Percentiles rank a stretch among this genome's conserved stretches.
phyloP scores from a whole-genome alignment of 345 rosid genomes.

The thale cress (Arabidopsis thaliana) region DNA sequence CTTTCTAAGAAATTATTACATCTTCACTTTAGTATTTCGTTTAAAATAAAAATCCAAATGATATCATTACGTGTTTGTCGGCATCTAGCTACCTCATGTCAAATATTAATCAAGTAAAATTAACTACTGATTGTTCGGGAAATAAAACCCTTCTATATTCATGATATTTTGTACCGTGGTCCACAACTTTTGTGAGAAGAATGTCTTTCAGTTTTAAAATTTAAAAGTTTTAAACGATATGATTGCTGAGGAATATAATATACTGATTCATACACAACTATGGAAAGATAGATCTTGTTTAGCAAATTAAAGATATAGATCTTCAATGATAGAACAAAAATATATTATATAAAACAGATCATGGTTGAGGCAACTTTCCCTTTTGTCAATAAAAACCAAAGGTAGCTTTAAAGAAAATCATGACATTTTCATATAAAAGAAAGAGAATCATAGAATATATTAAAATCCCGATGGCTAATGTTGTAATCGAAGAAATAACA shows the following conservation, averaged over 20 bases:
- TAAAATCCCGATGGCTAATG: constrained; percentile 20
- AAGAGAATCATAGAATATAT: constrained; percentile 17
- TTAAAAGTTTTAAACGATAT: constrained; percentile 27
- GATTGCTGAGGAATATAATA: constrained; percentile 35
- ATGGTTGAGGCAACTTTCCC: constrained; percentile 47
- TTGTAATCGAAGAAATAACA: constrained; percentile 17
- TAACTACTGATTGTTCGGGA: constrained; percentile 23
- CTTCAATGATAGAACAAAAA: constrained; percentile 43
- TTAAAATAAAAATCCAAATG: constrained; percentile 26
- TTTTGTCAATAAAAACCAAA: constrained; percentile 43
- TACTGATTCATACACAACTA: constrained; percentile 36
- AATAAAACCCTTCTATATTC: constrained; percentile 13
- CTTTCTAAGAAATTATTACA: constrained; percentile 39
- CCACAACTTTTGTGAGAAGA: constrained; percentile 47
- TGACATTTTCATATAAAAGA: constrained; percentile 39
- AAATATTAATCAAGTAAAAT: constrained; percentile 24
- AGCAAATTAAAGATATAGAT: constrained; percentile 42
- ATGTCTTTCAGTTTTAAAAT: constrained; percentile 44
- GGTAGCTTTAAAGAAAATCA: constrained; percentile 42
- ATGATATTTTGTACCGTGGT: constrained; percentile 39
- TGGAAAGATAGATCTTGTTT: constrained; percentile 43
- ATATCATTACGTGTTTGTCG: constrained; percentile 44
- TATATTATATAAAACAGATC: constrained; percentile 42
- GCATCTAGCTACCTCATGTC: constrained; percentile 43
- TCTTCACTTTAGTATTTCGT: constrained; percentile 25